These are phyloP conservation scores for Suillus luteus DNA, from an alignment of 768 basidiomycete species.

Conservation along the genomic window DNA sequence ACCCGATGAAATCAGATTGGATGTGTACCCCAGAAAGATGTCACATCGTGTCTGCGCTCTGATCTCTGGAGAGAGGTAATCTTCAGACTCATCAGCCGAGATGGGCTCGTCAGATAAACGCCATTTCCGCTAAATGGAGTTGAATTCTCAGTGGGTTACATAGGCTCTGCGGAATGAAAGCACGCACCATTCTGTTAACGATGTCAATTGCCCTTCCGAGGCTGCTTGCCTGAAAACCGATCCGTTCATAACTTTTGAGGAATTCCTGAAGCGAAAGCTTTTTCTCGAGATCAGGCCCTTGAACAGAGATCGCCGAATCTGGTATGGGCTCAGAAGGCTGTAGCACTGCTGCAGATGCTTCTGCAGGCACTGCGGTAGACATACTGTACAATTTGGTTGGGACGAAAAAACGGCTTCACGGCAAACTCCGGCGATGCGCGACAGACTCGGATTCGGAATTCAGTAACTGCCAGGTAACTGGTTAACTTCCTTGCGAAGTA, in stretches of 20 bases:
- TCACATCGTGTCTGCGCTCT: slow-evolving; percentile 77
- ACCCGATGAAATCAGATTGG: slow-evolving; percentile 97
- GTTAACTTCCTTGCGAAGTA: not conserved
- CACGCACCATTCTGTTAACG: slow-evolving; percentile 86
- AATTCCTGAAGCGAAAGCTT: slow-evolving; percentile 65
- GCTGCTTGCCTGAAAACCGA: slow-evolving; percentile 98
- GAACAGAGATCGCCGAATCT: slow-evolving; percentile 64
- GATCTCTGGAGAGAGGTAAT: slow-evolving; percentile 56
- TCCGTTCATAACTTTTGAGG: slow-evolving; percentile 78
- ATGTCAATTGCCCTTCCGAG: slow-evolving; percentile 86
- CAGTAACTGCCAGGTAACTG: slow-evolving; percentile 1
- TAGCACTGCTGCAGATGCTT: slow-evolving; percentile 75
- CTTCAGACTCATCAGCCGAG: slow-evolving; percentile 67
- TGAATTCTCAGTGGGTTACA: not conserved
- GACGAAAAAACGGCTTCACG: slow-evolving; percentile 14
- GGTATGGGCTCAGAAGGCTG: slow-evolving; percentile 74
- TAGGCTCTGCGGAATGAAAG: slow-evolving; percentile 5
- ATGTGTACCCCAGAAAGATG: slow-evolving; percentile 97
- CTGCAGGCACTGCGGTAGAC: slow-evolving; percentile 45
- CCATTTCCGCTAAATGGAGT: slow-evolving; percentile 69
- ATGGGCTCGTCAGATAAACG: slow-evolving; percentile 85
- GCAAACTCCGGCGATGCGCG: slow-evolving; percentile 28
- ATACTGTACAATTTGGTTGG: slow-evolving; percentile 18
- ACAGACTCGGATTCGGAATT: not conserved
- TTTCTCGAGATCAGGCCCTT: slow-evolving; percentile 88